Conservation (phyloP, 2,329 filamentous ascomycete species). For the Penicillium sp. region DNA sequence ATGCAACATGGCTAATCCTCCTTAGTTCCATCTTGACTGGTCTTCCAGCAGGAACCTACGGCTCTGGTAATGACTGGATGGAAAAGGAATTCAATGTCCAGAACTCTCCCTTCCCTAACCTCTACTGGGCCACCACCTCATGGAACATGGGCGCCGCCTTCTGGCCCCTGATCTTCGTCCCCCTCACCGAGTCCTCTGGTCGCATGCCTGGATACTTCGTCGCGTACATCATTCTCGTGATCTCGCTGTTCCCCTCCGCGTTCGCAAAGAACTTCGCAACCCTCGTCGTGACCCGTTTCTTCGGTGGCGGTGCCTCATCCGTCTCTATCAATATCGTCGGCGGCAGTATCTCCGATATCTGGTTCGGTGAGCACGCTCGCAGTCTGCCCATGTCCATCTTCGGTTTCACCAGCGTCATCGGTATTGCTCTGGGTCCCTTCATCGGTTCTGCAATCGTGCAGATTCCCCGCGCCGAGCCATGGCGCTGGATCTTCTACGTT, state of each 20-base stretch:
- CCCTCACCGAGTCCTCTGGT: conserved; percentile 40
- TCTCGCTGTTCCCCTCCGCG: conserved; percentile 45
- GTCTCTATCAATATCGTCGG: conserved; percentile 45
- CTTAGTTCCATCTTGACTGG: conserved; percentile 42
- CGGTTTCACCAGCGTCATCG: conserved; percentile 43
- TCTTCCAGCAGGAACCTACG: conserved; percentile 44
- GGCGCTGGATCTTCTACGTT: conserved; percentile 48
- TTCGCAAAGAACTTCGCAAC: conserved; percentile 50
- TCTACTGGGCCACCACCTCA: conserved; percentile 35
- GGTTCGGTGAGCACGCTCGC: conserved; percentile 40
- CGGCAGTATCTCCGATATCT: conserved; percentile 37
- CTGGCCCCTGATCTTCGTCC: conserved; percentile 36
- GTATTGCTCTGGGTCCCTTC: conserved; percentile 46
- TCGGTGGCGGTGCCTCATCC: conserved; percentile 46
- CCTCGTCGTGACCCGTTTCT: conserved; percentile 45
- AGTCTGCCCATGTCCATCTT: conserved; percentile 45
- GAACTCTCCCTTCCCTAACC: conserved; percentile 33
- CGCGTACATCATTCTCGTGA: conserved; percentile 43
- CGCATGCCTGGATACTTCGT: conserved; percentile 47
- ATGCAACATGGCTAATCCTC: background rate
- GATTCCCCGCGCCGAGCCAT: conserved; percentile 31
- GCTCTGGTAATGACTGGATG: conserved; percentile 35
- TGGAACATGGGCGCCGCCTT: conserved; percentile 40
- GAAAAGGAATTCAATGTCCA: conserved; percentile 32
- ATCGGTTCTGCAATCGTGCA: conserved; percentile 42